A percentile compares a stretch with the other conserved stretches of the same genome.
Evolutionary conservation across 805 yeast species (phyloP).

Genomic region (Candida sphagnicola): DNA sequence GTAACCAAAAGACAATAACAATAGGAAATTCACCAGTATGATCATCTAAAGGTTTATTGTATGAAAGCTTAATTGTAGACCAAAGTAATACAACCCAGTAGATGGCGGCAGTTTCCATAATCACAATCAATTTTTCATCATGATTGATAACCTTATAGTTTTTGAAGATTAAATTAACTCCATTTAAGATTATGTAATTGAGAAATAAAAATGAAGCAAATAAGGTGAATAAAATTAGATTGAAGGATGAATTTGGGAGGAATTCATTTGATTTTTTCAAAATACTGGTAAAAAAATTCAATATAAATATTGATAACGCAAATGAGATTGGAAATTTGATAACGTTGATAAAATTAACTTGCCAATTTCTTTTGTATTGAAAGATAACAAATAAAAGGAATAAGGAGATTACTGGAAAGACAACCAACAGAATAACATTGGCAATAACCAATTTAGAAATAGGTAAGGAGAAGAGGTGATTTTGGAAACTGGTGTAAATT

Average conservation of each 20-base stretch:
- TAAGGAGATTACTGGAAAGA: conserved; percentile 51
- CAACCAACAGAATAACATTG: conserved; percentile 49
- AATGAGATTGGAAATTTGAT: conserved; percentile 61
- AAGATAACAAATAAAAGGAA: conserved; percentile 46
- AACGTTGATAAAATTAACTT: conserved; percentile 30
- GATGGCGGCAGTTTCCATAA: conserved; percentile 47
- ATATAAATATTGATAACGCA: conserved; percentile 35
- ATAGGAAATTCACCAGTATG: conserved; percentile 54
- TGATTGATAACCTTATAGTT: conserved; percentile 31
- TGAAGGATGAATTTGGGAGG: conserved; percentile 37
- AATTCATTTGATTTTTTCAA: conserved; percentile 23
- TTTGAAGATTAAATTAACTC: conserved; percentile 30
- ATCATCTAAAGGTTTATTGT: conserved; percentile 36
- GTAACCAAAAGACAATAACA: conserved; percentile 43
- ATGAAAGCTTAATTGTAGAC: conserved; percentile 44
- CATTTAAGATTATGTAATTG: conserved; percentile 55
- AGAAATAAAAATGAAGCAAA: conserved; percentile 47
- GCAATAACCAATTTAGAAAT: conserved; percentile 44
- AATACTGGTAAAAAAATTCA: conserved; percentile 18
- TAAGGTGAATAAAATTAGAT: conserved; percentile 34
- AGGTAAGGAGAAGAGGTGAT: conserved; percentile 54
- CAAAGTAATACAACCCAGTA: conserved; percentile 54
- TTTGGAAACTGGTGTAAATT: conserved; percentile 62
- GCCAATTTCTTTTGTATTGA: conserved; percentile 46
- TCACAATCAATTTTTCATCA: conserved; percentile 42